Evolutionary conservation across 495 filamentous ascomycete species (phyloP), one percentile per base, ranked within the genome.

Genomic region (Cercophora samala): DNA sequence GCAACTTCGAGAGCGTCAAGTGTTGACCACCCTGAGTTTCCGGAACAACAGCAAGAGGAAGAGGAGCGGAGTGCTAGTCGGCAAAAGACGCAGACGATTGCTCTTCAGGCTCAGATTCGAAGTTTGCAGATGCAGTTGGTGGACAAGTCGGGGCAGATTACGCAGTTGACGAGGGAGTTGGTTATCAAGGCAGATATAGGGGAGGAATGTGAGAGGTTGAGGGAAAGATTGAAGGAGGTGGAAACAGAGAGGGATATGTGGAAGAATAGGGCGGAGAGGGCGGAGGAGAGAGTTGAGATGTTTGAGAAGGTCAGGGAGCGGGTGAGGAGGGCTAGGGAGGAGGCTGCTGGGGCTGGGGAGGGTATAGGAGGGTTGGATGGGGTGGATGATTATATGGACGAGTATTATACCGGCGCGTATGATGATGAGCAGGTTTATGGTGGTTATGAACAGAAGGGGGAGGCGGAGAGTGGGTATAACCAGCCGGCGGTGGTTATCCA

Each of bases 191-290:
- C 72, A 22, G 69, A 79, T 19, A 6, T 42, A 68, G 61, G 22
- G n/a, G 53, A 56, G 5, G 77, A 85, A 46, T 69, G 81, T 13
- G 80, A 76, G 0, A 76, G 73, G 8, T 58, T 86, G 53, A 76
- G 76, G 52, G 78, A 82, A 64, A 76, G 81, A 66, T 73, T 88
- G 32, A 70, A 77, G 19, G 68, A 76, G 4, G 76, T 79, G n/a
- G 78, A 77, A 62, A 74, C 74, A 24, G 82, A 86, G 58, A 70
- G 76, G 53, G 66, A 72, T 32, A 72, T 74, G 61, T 88, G 86
- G 85, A 78, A 77, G 62, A 74, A 72, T 25, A 74, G 82, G 60
- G 85, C 85, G 1, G 78, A 85, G 71, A 69, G 73, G 15, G 83
- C 84, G 0, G 84, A 88, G 77, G 78, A 74, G 69, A 74, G 78